Base-by-base conservation (phyloP, 2,329 filamentous ascomycete species). In the Xenosphaeropsis pyriputrescens region DNA sequence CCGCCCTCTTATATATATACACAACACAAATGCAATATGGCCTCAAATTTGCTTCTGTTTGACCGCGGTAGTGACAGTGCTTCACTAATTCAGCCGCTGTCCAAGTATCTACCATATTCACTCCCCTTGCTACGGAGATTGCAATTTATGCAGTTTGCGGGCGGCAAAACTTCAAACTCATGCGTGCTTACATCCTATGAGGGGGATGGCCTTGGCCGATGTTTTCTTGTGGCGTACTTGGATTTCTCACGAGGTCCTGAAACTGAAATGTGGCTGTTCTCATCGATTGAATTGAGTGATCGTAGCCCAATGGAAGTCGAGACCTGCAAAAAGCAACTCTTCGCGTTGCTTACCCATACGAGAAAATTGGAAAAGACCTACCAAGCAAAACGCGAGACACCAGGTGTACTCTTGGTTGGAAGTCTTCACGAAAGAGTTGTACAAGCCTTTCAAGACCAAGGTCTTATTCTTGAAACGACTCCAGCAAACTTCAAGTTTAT, bases 251-350 rank as follows among this genome's bases (percentile, higher is more conserved):
- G 63, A 38, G 63, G 66, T 0, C 73, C 72, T 0, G 76, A 80
- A 50, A 82, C 79, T 0, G 69, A 81, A 43, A 58, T 74, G 19
- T 81, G 72, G 68, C 48, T 82, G 2, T 82, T 76, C 52, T 65
- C 62, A 1, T 67, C 66, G 0, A 49, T 70, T 2, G 68, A 75
- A 41, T 14, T 15, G 30, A 14, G 16, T 15, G 30, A 32, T 32
- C 30, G 16, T 17, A 14, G 30, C 4, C n/a, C 30, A 34, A 51
- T 57, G 16, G 38, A 41, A 13, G 22, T 26, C 12, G 22, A 26
- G 22, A 26, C 12, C 12, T 26, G 22, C 22, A 26, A 26, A 26
- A 26, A 26, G 22, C 61, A 65, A 35, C 42, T 65, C 7, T 38
- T 53, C 1, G 42, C 41, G 2, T 39, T 63, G 0, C 41, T 62